Conservation (phyloP, 176 grass and related monocot genomes). For the Puya raimondii region DNA sequence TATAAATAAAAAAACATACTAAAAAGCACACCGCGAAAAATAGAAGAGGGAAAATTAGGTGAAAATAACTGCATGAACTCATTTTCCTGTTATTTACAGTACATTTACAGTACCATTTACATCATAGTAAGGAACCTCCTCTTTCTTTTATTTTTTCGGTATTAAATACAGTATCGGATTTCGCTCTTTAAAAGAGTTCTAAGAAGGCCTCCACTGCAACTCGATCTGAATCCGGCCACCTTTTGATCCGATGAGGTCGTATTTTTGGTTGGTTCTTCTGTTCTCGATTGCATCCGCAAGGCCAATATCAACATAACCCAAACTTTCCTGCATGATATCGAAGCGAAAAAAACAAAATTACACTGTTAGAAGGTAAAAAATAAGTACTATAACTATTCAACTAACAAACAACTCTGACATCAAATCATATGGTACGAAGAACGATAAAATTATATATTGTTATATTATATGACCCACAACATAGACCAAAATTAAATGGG, state of each 20-base stretch:
- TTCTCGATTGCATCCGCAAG: constrained; percentile 17
- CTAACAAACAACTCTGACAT: constrained; percentile 3
- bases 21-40: too few species aligned
- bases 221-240: neutral
- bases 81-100: too few species aligned
- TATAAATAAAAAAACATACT: too few species aligned
- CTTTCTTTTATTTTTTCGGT: too few species aligned
- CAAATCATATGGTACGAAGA: neutral
- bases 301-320: constrained; percentile 16
- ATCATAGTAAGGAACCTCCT: too few species aligned
- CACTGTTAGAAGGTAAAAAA: neutral
- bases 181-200: neutral
- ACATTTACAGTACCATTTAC: too few species aligned
- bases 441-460: too few species aligned
- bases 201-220: neutral
- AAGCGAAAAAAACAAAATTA: neutral
- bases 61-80: too few species aligned
- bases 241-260: neutral
- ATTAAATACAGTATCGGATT: too few species aligned
- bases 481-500: too few species aligned
- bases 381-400: neutral
- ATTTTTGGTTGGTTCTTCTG: neutral
- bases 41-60: too few species aligned
- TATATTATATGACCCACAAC: neutral
- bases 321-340: constrained; percentile 12